These are phyloP conservation scores for Boletellus sp. DNA, from an alignment of 768 basidiomycete genomes.

Conservation along the genomic window DNA sequence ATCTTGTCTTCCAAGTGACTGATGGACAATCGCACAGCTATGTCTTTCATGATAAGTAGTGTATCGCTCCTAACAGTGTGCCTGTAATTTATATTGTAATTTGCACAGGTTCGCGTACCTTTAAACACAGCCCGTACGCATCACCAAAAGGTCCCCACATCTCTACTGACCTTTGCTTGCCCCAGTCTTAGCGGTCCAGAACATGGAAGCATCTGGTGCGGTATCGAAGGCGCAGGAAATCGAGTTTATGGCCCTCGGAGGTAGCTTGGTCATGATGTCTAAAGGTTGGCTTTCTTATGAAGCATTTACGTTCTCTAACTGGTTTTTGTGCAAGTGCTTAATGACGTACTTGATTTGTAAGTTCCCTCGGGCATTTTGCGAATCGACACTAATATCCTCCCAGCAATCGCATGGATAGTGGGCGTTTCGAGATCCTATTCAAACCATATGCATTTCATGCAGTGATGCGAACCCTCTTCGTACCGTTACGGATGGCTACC, in stretches of 20 bases:
- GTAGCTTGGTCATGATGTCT: constrained; percentile 84
- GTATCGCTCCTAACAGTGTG: constrained; percentile 3
- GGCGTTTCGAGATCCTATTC: constrained; percentile 67
- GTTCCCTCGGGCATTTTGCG: constrained; percentile 19
- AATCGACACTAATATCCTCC: constrained; percentile 3
- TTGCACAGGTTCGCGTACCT: constrained; percentile 71
- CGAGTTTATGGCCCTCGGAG: constrained; percentile 83
- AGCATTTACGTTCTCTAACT: neutral
- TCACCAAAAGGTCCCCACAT: neutral
- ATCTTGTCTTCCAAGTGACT: constrained; percentile 9
- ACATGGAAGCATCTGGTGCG: constrained; percentile 77
- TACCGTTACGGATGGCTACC: constrained; percentile 64
- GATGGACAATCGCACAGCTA: constrained; percentile 41
- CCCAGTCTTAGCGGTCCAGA: constrained; percentile 79
- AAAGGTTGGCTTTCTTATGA: constrained; percentile 47
- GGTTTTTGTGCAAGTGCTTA: constrained; percentile 49
- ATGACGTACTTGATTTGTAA: constrained; percentile 79
- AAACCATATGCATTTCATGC: constrained; percentile 76
- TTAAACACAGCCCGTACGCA: constrained; percentile 64
- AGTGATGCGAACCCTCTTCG: constrained; percentile 69
- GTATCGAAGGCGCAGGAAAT: constrained; percentile 75
- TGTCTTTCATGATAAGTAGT: constrained; percentile 70
- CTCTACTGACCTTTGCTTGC: constrained; percentile 2
- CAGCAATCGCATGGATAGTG: constrained; percentile 85
- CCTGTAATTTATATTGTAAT: constrained; percentile 12